Evolutionary conservation across 23 red algal genomes (phyloP), one percentile per base, ranked within the genome.

Genomic region (Pyropia haitanensis): DNA sequence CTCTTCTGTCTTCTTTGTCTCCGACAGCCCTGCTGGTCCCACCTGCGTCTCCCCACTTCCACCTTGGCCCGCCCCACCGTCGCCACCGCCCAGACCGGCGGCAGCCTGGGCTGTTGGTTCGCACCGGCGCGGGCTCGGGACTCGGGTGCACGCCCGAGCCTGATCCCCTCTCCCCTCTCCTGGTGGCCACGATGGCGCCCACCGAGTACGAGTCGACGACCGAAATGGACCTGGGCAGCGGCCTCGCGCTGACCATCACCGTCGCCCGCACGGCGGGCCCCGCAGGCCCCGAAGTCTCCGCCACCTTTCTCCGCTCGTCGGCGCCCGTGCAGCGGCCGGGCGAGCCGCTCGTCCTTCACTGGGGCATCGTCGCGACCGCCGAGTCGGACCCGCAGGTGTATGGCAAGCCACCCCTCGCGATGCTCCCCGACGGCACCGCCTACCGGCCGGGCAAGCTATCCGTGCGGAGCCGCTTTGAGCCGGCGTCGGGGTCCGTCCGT

Each of bases 321-420:
- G 29, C 59, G 51, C 70, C 75, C 7, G 68, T 80, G 56, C 85
- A 89, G 56, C 68, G 70, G 12, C 51, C 56, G 19, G 86, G 71
- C 21, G 86, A 90, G 23, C 65, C 77, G 26, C 56, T 82, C 12
- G 56, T 65, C 29, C 25, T 90, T 23, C 86, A 90, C 66, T 90
- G 86, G 86, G 86, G 75, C 18, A 62, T 81, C 34, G 74, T 77
- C n/a, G 49, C 61, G 44, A 64, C 71, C 28, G 58, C 21, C 24
- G 33, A 27, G 39, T 74, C 75, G 58, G 76, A 90, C 56, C 75
- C 55, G 24, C 69, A 61, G 49, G 74, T 79, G 9, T 90, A 81
- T 48, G 62, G 72, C 31, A 68, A 68, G 18, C 86, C 86, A 17
- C 68, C 70, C 18, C 58, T 61, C 29, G 20, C 32, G 24, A 65